Percentiles rank a stretch among this genome's conserved stretches.
Conservation (phyloP, 352 stramenopile genomes). For the Saprolegnia parasitica region DNA sequence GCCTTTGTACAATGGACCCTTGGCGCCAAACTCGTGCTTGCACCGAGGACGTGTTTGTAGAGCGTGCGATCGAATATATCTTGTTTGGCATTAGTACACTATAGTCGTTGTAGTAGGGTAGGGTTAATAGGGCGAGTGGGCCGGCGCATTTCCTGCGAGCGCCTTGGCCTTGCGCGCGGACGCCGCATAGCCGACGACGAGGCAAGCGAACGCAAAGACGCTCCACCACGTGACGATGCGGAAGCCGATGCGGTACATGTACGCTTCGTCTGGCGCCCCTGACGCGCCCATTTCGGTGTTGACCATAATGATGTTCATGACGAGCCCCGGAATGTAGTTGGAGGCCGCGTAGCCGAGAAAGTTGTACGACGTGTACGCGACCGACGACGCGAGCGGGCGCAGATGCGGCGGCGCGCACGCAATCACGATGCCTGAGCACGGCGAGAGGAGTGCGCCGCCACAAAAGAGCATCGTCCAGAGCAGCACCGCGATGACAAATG, state of each 20-base stretch:
- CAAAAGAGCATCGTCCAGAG: conserved; percentile 85
- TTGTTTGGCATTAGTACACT: conserved; percentile 6
- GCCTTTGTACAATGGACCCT: too few relatives aligned
- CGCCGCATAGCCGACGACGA: conserved; percentile 31
- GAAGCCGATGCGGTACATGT: conserved; percentile 77
- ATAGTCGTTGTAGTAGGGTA: background rate
- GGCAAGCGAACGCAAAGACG: conserved; percentile 67
- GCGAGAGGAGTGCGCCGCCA: conserved; percentile 58
- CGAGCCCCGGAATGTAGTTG: conserved; percentile 77
- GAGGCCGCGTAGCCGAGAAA: conserved; percentile 79
- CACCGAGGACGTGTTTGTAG: too few relatives aligned
- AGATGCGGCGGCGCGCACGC: conserved; percentile 54
- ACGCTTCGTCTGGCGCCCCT: conserved; percentile 49
- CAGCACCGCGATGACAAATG: conserved; percentile 57
- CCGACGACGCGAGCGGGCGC: conserved; percentile 65
- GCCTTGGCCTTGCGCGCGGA: conserved; percentile 18
- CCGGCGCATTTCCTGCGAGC: background rate
- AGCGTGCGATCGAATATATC: too few relatives aligned
- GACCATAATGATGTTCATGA: conserved; percentile 78
- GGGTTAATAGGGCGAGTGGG: conserved; percentile 1
- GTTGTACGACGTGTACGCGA: conserved; percentile 79
- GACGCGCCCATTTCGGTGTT: conserved; percentile 22
- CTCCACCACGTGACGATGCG: conserved; percentile 75
- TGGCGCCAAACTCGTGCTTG: too few relatives aligned
- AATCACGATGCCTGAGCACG: conserved; percentile 83